Evolutionary conservation across 73 alveolate genomes (phyloP), one percentile per base, ranked within the genome.

Genomic region (Diophrys sp.): DNA sequence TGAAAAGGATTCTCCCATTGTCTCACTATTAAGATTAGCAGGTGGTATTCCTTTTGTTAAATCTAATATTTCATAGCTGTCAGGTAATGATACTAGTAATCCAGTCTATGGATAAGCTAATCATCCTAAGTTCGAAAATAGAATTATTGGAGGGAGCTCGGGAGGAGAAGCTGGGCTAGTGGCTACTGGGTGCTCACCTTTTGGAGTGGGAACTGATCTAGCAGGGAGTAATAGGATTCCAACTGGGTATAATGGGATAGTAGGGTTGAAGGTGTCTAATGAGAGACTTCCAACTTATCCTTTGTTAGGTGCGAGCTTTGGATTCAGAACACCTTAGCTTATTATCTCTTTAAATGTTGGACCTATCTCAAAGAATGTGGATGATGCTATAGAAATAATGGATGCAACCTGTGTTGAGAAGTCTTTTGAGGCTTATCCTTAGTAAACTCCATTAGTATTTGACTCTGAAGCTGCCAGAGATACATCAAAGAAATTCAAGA

Each of bases 81-180:
- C 68, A 0, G 74, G 85, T 18, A 56, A 74, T n/a, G 88, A 88
- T 33, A 27, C 95, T n/a, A 80, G 70, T 0, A 91, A 91, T 80
- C 73, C 33, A 18, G 31, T 88, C 0, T 91, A 67, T 56, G 95
- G 95, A 0, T 76, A 72, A 44, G 80, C 90, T 1, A 24, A 74
- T 33, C 88, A 91, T 44, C 93, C 95, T 33, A 66, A 77, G 73
- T 67, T 87, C 77, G 76, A 27, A 23, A 44, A 24, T 23, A 78
- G 90, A 73, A 54, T 91, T 0, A 56, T 84, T 31, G 97, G 97
- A 30, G 97, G 97, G 29, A 75, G 91, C 62, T 79, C 92, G 23
- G 97, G 97, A 2, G 97, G 97, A 33, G 95, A 91, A 70, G 97
- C 84, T 18, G 95, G 89, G 1, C 54, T 81, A 23, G 82, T 85